These are phyloP conservation scores for Bothriochloa decipiens DNA, from an alignment of 176 grass and related monocot genomes.

Conservation along the genomic window DNA sequence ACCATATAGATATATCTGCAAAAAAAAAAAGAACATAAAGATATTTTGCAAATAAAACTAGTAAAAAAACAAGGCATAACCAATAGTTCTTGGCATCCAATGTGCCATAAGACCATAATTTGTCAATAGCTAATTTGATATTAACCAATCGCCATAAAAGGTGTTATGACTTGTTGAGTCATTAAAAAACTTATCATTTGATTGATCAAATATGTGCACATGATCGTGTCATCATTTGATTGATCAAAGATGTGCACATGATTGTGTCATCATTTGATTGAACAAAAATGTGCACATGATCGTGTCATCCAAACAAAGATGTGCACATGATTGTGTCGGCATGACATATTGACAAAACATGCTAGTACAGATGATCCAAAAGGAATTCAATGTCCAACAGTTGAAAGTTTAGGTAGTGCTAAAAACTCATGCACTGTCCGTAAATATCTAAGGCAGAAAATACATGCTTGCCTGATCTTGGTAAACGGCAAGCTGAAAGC, in stretches of 20 bases:
- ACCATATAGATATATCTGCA: conserved; percentile 94
- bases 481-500: conserved; percentile 95
- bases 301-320: not conserved
- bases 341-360: conserved; percentile 6
- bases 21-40: conserved; percentile 23
- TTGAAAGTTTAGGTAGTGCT: not conserved
- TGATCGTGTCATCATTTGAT: conserved; percentile 10
- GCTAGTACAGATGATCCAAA: conserved; percentile 5
- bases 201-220: conserved; percentile 7
- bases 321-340: conserved; percentile 5
- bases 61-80: conserved; percentile 7
- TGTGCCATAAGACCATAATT: conserved; percentile 4
- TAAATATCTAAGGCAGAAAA: conserved; percentile 30
- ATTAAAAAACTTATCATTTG: not conserved
- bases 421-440: not conserved
- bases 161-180: conserved; percentile 19
- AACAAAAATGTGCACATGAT: conserved; percentile 10
- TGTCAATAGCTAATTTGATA: not conserved
- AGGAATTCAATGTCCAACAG: conserved; percentile 10
- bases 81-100: conserved; percentile 18
- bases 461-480: conserved; percentile 86
- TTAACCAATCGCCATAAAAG: not conserved
- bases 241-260: conserved; percentile 1
- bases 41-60: conserved; percentile 30
- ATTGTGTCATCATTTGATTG: conserved; percentile 6